Conservation (phyloP, 1,284 basidiomycete species). For the Xanthoconium separans region DNA sequence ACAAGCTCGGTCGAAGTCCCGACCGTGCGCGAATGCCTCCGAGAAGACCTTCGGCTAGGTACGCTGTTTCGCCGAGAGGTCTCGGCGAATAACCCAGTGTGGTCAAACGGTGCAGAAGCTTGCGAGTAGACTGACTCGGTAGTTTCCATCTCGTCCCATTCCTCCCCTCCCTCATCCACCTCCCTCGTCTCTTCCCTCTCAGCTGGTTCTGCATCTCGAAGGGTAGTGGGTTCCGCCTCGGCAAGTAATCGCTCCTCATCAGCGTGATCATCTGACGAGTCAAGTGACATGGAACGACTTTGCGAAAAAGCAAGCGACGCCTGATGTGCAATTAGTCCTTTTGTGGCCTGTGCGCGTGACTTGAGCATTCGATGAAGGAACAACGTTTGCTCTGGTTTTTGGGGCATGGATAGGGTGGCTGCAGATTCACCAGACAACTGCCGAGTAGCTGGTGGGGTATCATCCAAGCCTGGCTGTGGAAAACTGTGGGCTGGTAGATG, state of each 20-base stretch:
- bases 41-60: conserved; percentile 12
- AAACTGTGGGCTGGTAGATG: neutral
- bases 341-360: conserved; percentile 23
- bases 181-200: neutral
- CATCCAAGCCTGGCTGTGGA: neutral
- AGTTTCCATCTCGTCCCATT: conserved; percentile 1
- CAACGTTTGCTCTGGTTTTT: neutral
- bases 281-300: conserved; percentile 5
- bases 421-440: neutral
- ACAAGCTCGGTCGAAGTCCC: conserved; percentile 7
- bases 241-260: conserved; percentile 18
- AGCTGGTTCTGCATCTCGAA: conserved; percentile 12
- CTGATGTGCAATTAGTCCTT: conserved; percentile 1
- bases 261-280: neutral
- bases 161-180: neutral
- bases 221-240: conserved; percentile 14
- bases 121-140: conserved; percentile 24
- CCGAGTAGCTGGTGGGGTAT: neutral
- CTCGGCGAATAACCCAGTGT: conserved; percentile 4
- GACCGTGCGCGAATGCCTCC: conserved; percentile 3
- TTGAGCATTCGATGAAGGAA: conserved; percentile 27
- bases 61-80: conserved; percentile 1
- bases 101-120: conserved; percentile 23
- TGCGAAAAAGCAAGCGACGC: neutral
- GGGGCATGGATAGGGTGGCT: neutral